Percentiles rank a stretch among this genome's conserved stretches.
Conservation (phyloP, 805 yeast genomes). For the Zygosaccharomyces kombuchaensis region DNA sequence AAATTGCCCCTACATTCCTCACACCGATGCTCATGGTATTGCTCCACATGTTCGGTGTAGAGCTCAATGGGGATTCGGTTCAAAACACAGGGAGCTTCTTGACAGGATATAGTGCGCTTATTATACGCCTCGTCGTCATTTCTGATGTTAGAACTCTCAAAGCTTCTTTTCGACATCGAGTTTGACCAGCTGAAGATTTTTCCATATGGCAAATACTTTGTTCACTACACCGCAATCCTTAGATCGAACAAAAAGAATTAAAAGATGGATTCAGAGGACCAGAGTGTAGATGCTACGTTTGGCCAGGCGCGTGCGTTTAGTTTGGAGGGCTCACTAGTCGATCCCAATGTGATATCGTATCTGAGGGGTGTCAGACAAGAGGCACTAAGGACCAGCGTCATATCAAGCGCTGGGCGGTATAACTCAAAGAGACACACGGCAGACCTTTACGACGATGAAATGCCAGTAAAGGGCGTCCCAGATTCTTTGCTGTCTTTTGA, state of each 20-base stretch:
- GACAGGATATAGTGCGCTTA: conserved; percentile 9
- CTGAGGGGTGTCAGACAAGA: conserved; percentile 26
- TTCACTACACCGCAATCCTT: not conserved
- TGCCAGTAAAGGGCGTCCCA: not conserved
- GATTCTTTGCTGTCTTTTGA: conserved; percentile 3
- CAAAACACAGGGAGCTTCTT: conserved; percentile 17
- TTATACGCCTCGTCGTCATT: not conserved
- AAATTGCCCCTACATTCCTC: conserved; percentile 38
- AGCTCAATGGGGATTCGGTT: conserved; percentile 15
- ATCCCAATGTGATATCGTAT: conserved; percentile 27
- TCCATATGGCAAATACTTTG: not conserved
- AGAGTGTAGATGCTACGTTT: conserved; percentile 23
- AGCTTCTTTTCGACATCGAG: not conserved
- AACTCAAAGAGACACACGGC: conserved; percentile 14
- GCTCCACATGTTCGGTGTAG: conserved; percentile 15
- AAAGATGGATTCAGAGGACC: conserved; percentile 8
- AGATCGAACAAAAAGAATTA: not conserved
- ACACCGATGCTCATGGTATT: conserved; percentile 32
- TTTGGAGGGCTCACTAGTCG: conserved; percentile 21
- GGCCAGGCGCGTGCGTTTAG: conserved; percentile 32
- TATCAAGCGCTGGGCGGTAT: not conserved
- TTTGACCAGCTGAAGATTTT: not conserved
- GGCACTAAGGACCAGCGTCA: conserved; percentile 26
- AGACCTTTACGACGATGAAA: conserved; percentile 26
- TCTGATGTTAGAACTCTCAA: not conserved